Conservation (phyloP, 2,329 filamentous ascomycete genomes). For the Sphaerulina vaccinii region DNA sequence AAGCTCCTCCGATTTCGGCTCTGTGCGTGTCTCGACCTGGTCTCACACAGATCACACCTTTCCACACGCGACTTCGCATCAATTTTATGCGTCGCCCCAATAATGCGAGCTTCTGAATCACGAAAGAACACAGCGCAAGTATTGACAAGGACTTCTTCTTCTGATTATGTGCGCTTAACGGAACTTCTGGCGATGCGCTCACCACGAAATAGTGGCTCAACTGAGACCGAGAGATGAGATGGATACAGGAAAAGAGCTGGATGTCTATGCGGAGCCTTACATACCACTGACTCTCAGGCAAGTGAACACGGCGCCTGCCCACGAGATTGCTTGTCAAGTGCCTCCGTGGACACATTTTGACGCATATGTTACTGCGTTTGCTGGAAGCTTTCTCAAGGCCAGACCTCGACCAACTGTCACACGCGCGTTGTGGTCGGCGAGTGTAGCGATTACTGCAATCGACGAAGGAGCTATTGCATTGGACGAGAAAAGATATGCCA, state of each 20-base stretch:
- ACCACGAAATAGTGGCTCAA: not conserved
- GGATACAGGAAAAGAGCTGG: conserved; percentile 6
- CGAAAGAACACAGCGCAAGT: not conserved
- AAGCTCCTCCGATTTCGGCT: no score
- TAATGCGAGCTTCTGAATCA: not conserved
- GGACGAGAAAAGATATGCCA: not conserved
- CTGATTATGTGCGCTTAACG: no score
- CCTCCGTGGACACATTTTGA: conserved; percentile 18
- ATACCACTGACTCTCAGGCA: conserved; percentile 21
- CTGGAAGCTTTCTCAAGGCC: conserved; percentile 12
- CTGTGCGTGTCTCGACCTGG: no score
- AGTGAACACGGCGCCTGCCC: conserved; percentile 21
- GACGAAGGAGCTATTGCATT: not conserved
- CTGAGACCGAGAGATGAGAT: not conserved
- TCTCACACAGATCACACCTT: not conserved
- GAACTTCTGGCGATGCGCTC: no score
- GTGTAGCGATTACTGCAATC: no score
- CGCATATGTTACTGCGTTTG: conserved; percentile 17
- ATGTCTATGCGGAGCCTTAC: conserved; percentile 29
- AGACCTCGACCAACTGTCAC: not conserved
- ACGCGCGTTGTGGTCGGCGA: no score
- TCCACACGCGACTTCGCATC: not conserved
- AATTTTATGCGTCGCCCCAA: not conserved
- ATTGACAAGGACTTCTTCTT: not conserved
- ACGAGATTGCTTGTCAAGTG: conserved; percentile 10